phyloP scores from a whole-genome alignment of 192 early-diverging fungal genomes.

The Phycomyces nitens region DNA sequence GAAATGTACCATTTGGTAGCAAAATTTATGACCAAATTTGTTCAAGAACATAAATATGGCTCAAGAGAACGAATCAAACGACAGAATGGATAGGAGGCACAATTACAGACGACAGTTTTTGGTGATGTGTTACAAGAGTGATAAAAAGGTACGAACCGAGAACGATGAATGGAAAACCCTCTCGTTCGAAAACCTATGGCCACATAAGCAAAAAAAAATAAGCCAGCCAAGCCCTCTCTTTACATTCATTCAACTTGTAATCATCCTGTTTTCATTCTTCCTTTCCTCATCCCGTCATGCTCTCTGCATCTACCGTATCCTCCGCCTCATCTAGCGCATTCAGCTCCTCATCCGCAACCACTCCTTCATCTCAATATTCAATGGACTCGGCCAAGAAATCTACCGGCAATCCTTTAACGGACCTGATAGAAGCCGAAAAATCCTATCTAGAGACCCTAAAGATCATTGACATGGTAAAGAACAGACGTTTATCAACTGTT shows the following conservation, averaged over 20 bases:
- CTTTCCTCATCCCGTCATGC: constrained; percentile 1
- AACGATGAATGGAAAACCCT: no score
- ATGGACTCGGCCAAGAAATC: constrained; percentile 7
- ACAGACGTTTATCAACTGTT: not conserved
- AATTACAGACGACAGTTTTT: no score
- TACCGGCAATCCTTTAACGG: constrained; percentile 41
- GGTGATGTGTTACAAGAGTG: not conserved
- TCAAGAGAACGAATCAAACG: no score
- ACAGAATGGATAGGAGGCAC: no score
- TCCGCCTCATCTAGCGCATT: constrained; percentile 19
- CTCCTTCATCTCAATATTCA: constrained; percentile 26
- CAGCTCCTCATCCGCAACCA: constrained; percentile 9
- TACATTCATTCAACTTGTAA: not conserved
- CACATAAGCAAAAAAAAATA: no score
- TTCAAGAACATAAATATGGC: no score
- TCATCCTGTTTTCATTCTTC: not conserved
- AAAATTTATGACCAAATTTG: no score
- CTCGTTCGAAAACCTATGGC: no score
- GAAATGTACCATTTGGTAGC: no score
- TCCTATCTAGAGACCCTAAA: constrained; percentile 48
- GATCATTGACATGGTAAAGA: constrained; percentile 47
- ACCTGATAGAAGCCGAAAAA: constrained; percentile 54
- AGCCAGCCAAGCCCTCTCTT: no score
- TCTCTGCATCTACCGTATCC: constrained; percentile 25
- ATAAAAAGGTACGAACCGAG: not conserved